Evolutionary conservation across 345 rosid species (phyloP), one percentile per base, ranked within the genome.

Genomic region (Bruguiera sexangula): DNA sequence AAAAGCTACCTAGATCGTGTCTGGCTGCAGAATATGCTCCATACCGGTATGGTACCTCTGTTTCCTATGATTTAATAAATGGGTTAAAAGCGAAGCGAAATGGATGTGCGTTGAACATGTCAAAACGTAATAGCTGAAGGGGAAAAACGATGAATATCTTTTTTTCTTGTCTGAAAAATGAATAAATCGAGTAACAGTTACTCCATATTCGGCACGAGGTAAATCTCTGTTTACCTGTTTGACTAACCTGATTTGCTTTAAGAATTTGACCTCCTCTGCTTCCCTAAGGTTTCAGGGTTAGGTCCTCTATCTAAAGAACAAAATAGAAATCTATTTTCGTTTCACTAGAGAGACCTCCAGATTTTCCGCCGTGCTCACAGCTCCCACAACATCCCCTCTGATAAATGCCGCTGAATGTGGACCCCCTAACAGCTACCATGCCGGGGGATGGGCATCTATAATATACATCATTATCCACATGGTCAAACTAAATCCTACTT

Each of bases 161-260:
- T 7, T 51, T 67, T 9, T 39, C 8, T 27, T 31, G 24, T 29
- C 37, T 60, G 36, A 66, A 78, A 69, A 73, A 82, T 52, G 67
- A 82, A 82, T 71, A 69, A 80, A 82, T 73, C 46, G 62, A 75
- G 59, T 64, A 24, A 8, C 60, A 62, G n/a, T 56, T 55, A 58
- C 62, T 72, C 60, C 69, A 60, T 36, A 2, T 55, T 46, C 29
- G 34, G 69, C 62, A 15, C 31, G 37, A 65, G 18, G 34, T 57
- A 16, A 29, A 48, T 73, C 29, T 67, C 65, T 37, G 59, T 67
- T 63, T 13, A 43, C 62, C 31, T 63, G 65, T 76, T 48, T 34
- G 24, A 51, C 70, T 76, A 63, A 65, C 27, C 82, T 69, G 67
- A 76, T 78, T 66, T 56, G 62, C 63, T 76, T 78, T 66, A 72